Percentiles rank a stretch among this genome's conserved stretches.
Conservation (phyloP, 75 land plant species). For the Ceratopteris richardii region DNA sequence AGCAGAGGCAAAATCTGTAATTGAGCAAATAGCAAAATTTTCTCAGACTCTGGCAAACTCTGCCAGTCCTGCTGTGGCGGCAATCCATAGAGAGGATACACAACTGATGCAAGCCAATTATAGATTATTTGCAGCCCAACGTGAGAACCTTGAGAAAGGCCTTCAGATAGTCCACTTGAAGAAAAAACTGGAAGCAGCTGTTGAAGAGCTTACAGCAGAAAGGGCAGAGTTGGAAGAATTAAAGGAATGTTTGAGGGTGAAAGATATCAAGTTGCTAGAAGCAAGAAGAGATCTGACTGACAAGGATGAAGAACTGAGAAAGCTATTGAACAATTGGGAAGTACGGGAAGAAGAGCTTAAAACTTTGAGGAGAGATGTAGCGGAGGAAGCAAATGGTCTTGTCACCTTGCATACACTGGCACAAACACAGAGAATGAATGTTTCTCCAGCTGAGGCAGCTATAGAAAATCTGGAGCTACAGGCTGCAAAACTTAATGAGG, state of each 20-base stretch:
- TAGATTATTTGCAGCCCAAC: slow-evolving; percentile 20
- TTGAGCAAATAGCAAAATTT: slow-evolving; percentile 61
- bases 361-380: slow-evolving; percentile 33
- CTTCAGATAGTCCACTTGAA: slow-evolving; percentile 15
- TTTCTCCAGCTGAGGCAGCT: slow-evolving; percentile 40
- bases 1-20: slow-evolving; percentile 50
- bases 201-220: slow-evolving; percentile 19
- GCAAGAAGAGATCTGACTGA: slow-evolving; percentile 44
- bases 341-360: slow-evolving; percentile 51
- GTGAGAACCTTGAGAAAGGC: slow-evolving; percentile 21
- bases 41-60: slow-evolving; percentile 52
- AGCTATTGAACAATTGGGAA: slow-evolving; percentile 33
- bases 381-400: slow-evolving; percentile 35
- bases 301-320: slow-evolving; percentile 62
- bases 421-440: slow-evolving; percentile 27
- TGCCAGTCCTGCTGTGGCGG: slow-evolving; percentile 16
- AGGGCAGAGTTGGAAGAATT: slow-evolving; percentile 44
- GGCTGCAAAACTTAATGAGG: slow-evolving; percentile 50
- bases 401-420: slow-evolving; percentile 25
- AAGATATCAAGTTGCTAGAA: slow-evolving; percentile 49
- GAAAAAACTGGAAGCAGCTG: slow-evolving; percentile 21
- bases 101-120: slow-evolving; percentile 21
- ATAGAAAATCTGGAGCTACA: slow-evolving; percentile 54
- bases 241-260: slow-evolving; percentile 37
- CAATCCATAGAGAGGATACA: slow-evolving; percentile 12